Percentiles rank a stretch among this genome's conserved stretches.
Conservation (phyloP, 2,329 filamentous ascomycete genomes). For the Dactylella cylindrospora region DNA sequence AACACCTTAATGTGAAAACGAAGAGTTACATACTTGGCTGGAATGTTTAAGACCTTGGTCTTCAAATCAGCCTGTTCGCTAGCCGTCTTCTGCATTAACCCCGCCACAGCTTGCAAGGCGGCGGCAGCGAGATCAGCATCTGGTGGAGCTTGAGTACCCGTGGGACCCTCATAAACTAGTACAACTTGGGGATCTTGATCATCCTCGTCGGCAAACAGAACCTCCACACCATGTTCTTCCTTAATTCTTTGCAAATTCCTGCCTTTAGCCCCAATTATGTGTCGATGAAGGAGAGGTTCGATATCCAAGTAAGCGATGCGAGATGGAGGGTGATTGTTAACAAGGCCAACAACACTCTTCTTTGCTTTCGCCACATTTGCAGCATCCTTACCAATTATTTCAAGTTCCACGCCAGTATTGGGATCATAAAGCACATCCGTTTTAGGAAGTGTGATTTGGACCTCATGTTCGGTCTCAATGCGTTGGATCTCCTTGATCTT, state of each 20-base stretch:
- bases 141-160: slow-evolving; percentile 56
- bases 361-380: slow-evolving; percentile 45
- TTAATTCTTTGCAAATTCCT: slow-evolving; percentile 67
- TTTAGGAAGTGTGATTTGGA: slow-evolving; percentile 57
- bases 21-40: slow-evolving; percentile 53
- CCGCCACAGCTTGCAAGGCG: slow-evolving; percentile 62
- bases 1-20: not conserved
- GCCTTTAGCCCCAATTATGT: slow-evolving; percentile 69
- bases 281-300: slow-evolving; percentile 76
- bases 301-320: slow-evolving; percentile 68
- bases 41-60: slow-evolving; percentile 58
- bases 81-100: slow-evolving; percentile 59
- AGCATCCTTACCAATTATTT: slow-evolving; percentile 73
- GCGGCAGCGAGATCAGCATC: slow-evolving; percentile 62
- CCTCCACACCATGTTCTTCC: slow-evolving; percentile 66
- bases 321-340: slow-evolving; percentile 72
- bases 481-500: slow-evolving; percentile 79
- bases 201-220: slow-evolving; percentile 57
- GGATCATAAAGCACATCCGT: slow-evolving; percentile 49
- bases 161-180: slow-evolving; percentile 58
- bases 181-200: slow-evolving; percentile 54
- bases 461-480: slow-evolving; percentile 63
- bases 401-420: slow-evolving; percentile 42
- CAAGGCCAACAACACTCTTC: slow-evolving; percentile 64
- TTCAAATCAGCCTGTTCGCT: slow-evolving; percentile 61